A percentile compares a stretch with the other conserved stretches of the same genome.
phyloP scores from a whole-genome alignment of 2,329 filamentous ascomycete species.

The Colletotrichum gigasporum region DNA sequence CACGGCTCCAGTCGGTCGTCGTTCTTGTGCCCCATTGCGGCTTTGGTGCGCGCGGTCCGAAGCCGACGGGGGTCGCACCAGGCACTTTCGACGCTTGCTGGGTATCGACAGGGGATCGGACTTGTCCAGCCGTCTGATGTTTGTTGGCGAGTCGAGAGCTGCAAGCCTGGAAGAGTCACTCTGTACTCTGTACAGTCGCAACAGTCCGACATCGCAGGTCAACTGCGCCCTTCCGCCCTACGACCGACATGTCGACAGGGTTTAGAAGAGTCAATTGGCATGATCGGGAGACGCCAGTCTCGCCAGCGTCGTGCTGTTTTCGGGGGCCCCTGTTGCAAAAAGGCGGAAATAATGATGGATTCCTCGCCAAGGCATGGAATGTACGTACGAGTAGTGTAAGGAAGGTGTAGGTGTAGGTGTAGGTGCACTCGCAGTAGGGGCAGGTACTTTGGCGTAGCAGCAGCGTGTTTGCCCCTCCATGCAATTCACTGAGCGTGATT shows the following conservation, averaged over 20 bases:
- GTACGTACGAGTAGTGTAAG: too few relatives aligned
- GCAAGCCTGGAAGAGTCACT: too few relatives aligned
- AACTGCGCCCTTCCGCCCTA: constrained; percentile 22
- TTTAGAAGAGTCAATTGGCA: not conserved
- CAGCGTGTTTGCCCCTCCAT: too few relatives aligned
- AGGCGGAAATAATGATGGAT: not conserved
- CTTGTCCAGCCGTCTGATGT: too few relatives aligned
- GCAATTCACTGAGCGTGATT: not conserved
- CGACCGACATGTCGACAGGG: constrained; percentile 12
- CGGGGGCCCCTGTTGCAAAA: not conserved
- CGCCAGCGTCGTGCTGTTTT: too few relatives aligned
- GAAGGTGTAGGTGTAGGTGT: too few relatives aligned
- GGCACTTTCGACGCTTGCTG: too few relatives aligned
- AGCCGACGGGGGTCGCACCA: not conserved
- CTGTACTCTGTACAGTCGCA: too few relatives aligned
- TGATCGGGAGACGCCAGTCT: not conserved
- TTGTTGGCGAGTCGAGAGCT: too few relatives aligned
- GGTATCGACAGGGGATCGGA: too few relatives aligned
- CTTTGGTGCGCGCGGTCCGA: constrained; percentile 31
- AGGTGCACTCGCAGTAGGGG: too few relatives aligned
- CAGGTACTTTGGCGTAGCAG: too few relatives aligned
- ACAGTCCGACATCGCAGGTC: constrained; percentile 20
- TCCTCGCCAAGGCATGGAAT: not conserved
- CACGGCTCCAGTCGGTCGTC: constrained; percentile 31
- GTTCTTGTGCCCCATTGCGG: constrained; percentile 26